Evolutionary conservation across 306 rosid species (phyloP).

Genomic region (Acacia crassicarpa): DNA sequence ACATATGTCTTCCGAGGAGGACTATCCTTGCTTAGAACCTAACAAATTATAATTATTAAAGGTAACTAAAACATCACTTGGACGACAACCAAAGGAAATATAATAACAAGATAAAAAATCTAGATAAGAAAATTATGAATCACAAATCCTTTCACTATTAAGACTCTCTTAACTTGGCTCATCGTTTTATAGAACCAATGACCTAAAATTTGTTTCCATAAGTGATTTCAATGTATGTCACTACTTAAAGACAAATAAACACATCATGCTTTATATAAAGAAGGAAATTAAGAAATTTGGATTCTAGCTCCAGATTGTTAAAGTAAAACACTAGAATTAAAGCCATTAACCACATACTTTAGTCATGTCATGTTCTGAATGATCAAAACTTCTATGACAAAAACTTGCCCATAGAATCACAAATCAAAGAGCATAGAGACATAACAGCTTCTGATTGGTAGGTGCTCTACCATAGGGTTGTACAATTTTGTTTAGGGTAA

Average conservation of each 20-base stretch:
- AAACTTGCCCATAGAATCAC: neutral
- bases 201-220: neutral
- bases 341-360: neutral
- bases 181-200: neutral
- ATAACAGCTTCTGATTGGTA: too few species aligned
- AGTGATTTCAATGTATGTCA: neutral
- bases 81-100: conserved; percentile 9
- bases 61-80: conserved; percentile 34
- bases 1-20: conserved; percentile 88
- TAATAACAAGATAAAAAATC: conserved; percentile 17
- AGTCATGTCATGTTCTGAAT: neutral
- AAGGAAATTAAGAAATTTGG: neutral
- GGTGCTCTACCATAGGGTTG: too few species aligned
- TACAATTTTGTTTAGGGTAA: too few species aligned
- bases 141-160: neutral
- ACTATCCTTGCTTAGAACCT: conserved; percentile 91
- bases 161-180: neutral
- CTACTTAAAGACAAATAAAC: neutral
- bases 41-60: conserved; percentile 27
- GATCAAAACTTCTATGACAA: neutral
- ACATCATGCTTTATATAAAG: neutral
- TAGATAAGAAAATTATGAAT: neutral
- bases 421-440: neutral
- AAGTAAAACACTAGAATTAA: neutral
- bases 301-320: neutral